Evolutionary conservation across 768 basidiomycete genomes (phyloP).

Genomic region (Plicaturopsis crispa): DNA sequence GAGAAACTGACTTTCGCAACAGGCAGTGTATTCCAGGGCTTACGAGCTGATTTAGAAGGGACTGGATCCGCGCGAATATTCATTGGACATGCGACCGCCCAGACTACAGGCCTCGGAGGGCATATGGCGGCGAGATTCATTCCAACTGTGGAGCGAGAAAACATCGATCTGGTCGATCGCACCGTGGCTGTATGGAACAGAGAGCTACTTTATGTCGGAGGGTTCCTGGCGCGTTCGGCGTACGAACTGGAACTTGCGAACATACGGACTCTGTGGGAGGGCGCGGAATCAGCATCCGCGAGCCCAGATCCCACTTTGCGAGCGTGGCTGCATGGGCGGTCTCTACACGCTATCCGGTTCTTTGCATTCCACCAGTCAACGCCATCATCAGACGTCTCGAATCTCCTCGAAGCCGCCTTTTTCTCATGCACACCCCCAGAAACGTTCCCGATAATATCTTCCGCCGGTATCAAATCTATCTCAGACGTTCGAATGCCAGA

Average conservation of each 20-base stretch:
- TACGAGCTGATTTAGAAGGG: constrained; percentile 84
- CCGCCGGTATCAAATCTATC: constrained; percentile 60
- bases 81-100: constrained; percentile 86
- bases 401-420: constrained; percentile 67
- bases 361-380: constrained; percentile 89
- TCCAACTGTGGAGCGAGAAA: constrained; percentile 93
- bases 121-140: constrained; percentile 81
- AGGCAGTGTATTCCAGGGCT: constrained; percentile 80
- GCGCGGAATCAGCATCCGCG: constrained; percentile 25
- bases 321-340: constrained; percentile 46
- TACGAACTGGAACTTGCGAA: constrained; percentile 77
- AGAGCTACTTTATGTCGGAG: constrained; percentile 81
- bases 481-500: constrained; percentile 70
- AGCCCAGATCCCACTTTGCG: constrained; percentile 31
- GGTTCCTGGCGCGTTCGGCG: constrained; percentile 70
- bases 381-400: constrained; percentile 73
- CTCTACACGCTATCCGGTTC: constrained; percentile 77
- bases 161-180: constrained; percentile 82
- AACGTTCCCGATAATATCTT: constrained; percentile 67
- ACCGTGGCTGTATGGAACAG: constrained; percentile 88
- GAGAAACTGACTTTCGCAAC: constrained; percentile 47
- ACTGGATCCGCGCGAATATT: constrained; percentile 71
- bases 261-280: constrained; percentile 56
- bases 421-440: constrained; percentile 50
- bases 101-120: constrained; percentile 79